Evolutionary conservation across 1,284 basidiomycete species (phyloP).

Genomic region (Butyriboletus appendiculatus): DNA sequence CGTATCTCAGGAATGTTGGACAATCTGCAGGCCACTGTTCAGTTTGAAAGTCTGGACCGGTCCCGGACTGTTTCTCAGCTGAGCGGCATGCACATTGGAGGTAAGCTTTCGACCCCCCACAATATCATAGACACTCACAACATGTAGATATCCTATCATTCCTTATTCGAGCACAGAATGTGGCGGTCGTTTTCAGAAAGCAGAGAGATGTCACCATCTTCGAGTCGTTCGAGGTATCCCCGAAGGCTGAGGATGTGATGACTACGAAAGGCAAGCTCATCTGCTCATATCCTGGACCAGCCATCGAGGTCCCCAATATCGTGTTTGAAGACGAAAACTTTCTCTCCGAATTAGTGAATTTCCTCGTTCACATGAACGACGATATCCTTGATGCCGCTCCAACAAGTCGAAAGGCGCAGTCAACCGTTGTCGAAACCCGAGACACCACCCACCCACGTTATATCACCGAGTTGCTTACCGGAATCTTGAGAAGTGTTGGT

Average conservation of each 20-base stretch:
- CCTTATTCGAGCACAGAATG: constrained; percentile 40
- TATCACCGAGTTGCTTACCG: constrained; percentile 39
- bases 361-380: constrained; percentile 33
- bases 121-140: not conserved
- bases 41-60: constrained; percentile 8
- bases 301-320: constrained; percentile 25
- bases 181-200: constrained; percentile 36
- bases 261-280: constrained; percentile 36
- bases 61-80: constrained; percentile 12
- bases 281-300: constrained; percentile 38
- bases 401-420: constrained; percentile 11
- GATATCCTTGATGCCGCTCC: constrained; percentile 17
- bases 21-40: constrained; percentile 12
- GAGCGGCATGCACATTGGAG: constrained; percentile 14
- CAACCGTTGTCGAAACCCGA: constrained; percentile 25
- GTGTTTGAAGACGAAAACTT: constrained; percentile 24
- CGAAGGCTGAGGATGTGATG: constrained; percentile 26
- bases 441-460: constrained; percentile 37
- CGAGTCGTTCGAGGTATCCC: constrained; percentile 39
- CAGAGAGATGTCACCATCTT: constrained; percentile 22
- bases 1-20: constrained; percentile 20
- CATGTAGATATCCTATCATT: constrained; percentile 26
- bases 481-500: constrained; percentile 35
- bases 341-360: constrained; percentile 29
- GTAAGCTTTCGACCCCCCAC: not conserved